Percentiles rank a stretch among this genome's conserved stretches.
Conservation (phyloP, 2,329 filamentous ascomycete genomes). For the Zymoseptoria pseudotritici region DNA sequence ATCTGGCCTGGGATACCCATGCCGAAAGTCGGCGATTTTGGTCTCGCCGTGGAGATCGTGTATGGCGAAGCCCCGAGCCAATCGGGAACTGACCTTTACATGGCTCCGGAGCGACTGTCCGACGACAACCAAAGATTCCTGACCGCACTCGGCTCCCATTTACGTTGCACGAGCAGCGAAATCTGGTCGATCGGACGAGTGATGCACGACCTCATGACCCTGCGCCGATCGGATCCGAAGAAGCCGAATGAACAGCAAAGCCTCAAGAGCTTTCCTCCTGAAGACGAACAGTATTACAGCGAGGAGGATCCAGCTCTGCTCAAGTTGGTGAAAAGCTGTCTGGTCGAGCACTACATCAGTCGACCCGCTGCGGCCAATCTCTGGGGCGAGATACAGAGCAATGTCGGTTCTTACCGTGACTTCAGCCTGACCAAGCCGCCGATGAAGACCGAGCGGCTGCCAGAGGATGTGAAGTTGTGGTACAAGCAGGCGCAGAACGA, state of each 20-base stretch:
- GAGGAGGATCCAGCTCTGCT: not conserved
- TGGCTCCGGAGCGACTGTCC: conserved; percentile 3
- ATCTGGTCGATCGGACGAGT: not conserved
- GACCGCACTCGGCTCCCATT: too few relatives aligned
- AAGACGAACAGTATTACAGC: not conserved
- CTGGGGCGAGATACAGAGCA: not conserved
- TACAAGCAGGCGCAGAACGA: not conserved
- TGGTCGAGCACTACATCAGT: not conserved
- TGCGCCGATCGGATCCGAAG: not conserved
- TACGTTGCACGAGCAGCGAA: not conserved
- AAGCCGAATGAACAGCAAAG: not conserved
- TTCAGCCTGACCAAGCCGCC: not conserved
- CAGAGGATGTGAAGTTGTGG: not conserved
- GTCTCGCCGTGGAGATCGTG: conserved; percentile 4
- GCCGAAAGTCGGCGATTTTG: conserved; percentile 22
- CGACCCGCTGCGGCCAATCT: not conserved
- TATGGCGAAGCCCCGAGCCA: conserved; percentile 1
- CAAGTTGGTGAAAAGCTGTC: not conserved
- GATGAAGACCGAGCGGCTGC: not conserved
- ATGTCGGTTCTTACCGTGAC: not conserved
- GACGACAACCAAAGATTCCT: too few relatives aligned
- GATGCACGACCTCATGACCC: not conserved
- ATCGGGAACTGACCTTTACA: conserved; percentile 12
- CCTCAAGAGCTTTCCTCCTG: not conserved
- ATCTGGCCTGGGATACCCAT: conserved; percentile 13